These are phyloP conservation scores for Metschnikowia lochheadii DNA, from an alignment of 805 yeast genomes.

Conservation along the genomic window DNA sequence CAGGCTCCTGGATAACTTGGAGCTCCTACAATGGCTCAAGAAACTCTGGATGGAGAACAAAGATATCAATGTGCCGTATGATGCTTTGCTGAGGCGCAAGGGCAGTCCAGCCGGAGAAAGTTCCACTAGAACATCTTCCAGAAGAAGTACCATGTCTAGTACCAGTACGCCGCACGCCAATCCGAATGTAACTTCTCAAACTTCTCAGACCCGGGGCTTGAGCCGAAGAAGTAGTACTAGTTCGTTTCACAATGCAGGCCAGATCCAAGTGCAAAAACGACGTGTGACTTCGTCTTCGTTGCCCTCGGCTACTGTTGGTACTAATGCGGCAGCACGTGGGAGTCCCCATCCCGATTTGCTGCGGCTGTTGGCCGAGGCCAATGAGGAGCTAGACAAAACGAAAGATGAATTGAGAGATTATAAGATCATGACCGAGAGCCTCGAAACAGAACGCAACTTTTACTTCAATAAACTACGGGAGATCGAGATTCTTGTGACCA, in stretches of 20 bases:
- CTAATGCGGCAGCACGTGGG: neutral
- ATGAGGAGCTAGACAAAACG: constrained; percentile 33
- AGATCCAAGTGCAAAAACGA: constrained; percentile 18
- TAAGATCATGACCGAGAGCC: constrained; percentile 55
- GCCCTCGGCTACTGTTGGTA: neutral
- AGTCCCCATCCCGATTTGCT: constrained; percentile 1
- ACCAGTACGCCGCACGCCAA: constrained; percentile 5
- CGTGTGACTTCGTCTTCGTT: constrained; percentile 14
- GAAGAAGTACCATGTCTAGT: constrained; percentile 9
- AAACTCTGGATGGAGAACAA: constrained; percentile 75
- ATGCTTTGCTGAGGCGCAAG: constrained; percentile 44
- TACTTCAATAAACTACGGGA: constrained; percentile 87
- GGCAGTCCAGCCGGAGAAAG: constrained; percentile 6
- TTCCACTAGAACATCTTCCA: constrained; percentile 9
- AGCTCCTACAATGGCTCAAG: constrained; percentile 89
- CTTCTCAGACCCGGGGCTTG: neutral
- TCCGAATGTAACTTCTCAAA: neutral
- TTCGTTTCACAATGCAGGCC: constrained; percentile 1
- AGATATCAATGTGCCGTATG: constrained; percentile 60
- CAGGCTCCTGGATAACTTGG: constrained; percentile 89
- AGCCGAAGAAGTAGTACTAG: constrained; percentile 7
- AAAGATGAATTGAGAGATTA: constrained; percentile 55
- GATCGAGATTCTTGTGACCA: constrained; percentile 75
- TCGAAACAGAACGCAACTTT: constrained; percentile 82
- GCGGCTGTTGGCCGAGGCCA: constrained; percentile 46